Evolutionary conservation across 257 asterid species (phyloP), one percentile per base, ranked within the genome.

Genomic region (Sherardia arvensis): DNA sequence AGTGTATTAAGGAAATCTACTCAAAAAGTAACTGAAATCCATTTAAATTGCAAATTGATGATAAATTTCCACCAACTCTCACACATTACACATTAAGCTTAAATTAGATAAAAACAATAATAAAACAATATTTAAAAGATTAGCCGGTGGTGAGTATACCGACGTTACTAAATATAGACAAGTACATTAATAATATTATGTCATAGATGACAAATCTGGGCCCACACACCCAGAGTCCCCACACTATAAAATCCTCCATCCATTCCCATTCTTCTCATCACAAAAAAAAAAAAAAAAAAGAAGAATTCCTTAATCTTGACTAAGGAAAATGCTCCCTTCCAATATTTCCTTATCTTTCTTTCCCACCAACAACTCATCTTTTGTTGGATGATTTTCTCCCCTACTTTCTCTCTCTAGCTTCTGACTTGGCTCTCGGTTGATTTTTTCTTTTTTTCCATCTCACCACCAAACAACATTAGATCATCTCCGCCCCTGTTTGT

Each of bases 281-380:
- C 7, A 43, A 10, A 38, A 3, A 38, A 33, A n/a, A n/a, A n/a
- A n/a, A n/a, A n/a, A n/a, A n/a, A n/a, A n/a, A n/a, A n/a, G n/a
- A n/a, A n/a, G n/a, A n/a, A 33, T 33, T 43, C n/a, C 51, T 1
- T 40, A 12, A 40, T 40, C 49, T 40, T 40, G 49, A 40, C 49
- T 40, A 17, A 43, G 51, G 21, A 43, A 43, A 14, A 43, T 43
- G 51, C 51, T 14, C 48, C 47, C 68, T 8, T 27, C 61, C 66
- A 10, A 38, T 32, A 14, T 66, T 38, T 67, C 72, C 49, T 59
- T 33, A 51, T 61, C 66, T 33, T 59, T 67, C 69, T 38, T 61
- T 28, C 33, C 55, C 64, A 64, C 69, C 69, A 53, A 45, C 79
- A 60, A 59, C 75, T 53, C 67, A 32, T 43, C 34, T 53, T 61